Conservation (phyloP, 2,329 filamentous ascomycete genomes). For the Phialocephala subalpina region DNA sequence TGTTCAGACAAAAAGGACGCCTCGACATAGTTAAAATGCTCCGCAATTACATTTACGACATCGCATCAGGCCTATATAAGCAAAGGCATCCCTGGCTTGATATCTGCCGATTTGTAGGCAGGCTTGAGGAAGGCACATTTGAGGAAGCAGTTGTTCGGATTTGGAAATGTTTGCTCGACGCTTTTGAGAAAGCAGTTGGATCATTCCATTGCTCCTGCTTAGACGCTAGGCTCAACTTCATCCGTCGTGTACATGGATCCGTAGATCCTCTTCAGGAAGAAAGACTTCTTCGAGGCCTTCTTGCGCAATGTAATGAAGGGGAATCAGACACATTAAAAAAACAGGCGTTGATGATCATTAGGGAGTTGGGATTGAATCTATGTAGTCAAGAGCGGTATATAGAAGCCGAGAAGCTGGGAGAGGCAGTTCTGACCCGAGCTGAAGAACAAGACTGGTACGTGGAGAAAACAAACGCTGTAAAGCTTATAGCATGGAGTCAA, state of each 20-base stretch:
- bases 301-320: conserved; percentile 21
- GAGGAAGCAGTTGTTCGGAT: conserved; percentile 21
- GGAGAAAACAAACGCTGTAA: conserved; percentile 33
- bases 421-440: too few species aligned
- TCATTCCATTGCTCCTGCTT: conserved; percentile 21
- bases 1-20: conserved; percentile 22
- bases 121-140: conserved; percentile 26
- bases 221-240: conserved; percentile 26
- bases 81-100: conserved; percentile 25
- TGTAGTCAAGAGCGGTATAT: conserved; percentile 30
- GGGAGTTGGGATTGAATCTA: conserved; percentile 32
- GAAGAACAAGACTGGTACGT: too few species aligned
- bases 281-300: conserved; percentile 29
- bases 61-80: conserved; percentile 20
- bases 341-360: conserved; percentile 18
- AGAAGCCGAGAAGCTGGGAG: conserved; percentile 31
- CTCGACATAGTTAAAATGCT: conserved; percentile 23
- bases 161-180: conserved; percentile 30
- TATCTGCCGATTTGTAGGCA: conserved; percentile 28
- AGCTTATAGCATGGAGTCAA: conserved; percentile 34
- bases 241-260: conserved; percentile 10
- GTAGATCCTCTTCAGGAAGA: conserved; percentile 25
- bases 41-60: conserved; percentile 23
- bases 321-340: not conserved
- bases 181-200: conserved; percentile 28